Percentiles rank a stretch among this genome's conserved stretches.
Evolutionary conservation across 768 basidiomycete genomes (phyloP).

Genomic region (Phaeotremella skinneri): DNA sequence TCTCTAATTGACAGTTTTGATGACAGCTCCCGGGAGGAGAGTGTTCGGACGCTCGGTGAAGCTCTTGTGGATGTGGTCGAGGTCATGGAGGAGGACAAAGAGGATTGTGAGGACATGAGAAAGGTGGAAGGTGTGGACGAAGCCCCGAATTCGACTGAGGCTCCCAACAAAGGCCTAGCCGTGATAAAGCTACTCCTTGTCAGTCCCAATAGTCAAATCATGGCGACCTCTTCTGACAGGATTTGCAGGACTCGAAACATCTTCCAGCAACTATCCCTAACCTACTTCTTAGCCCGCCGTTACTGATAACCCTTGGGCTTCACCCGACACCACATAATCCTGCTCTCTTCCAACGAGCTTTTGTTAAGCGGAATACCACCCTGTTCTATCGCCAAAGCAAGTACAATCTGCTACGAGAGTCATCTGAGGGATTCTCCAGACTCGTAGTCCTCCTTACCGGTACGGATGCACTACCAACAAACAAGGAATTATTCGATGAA

Average conservation of each 20-base stretch:
- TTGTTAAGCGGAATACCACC: slow-evolving; percentile 41
- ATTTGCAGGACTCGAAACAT: slow-evolving; percentile 16
- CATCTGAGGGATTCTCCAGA: slow-evolving; percentile 96
- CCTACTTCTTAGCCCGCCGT: slow-evolving; percentile 26
- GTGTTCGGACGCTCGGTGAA: slow-evolving; percentile 15
- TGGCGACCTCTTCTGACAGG: not conserved
- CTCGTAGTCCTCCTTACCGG: slow-evolving; percentile 75
- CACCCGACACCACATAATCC: slow-evolving; percentile 34
- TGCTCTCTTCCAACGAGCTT: slow-evolving; percentile 27
- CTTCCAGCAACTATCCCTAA: slow-evolving; percentile 35
- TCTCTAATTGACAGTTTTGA: slow-evolving; percentile 18
- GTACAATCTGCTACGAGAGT: slow-evolving; percentile 94
- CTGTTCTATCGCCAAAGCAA: slow-evolving; percentile 69
- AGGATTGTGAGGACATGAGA: slow-evolving; percentile 23
- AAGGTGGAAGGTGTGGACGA: slow-evolving; percentile 16
- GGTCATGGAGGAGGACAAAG: slow-evolving; percentile 28
- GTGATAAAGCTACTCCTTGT: slow-evolving; percentile 35
- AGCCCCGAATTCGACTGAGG: not conserved
- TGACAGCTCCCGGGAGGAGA: slow-evolving; percentile 14
- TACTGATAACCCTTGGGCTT: slow-evolving; percentile 27
- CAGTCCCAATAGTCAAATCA: slow-evolving; percentile 4
- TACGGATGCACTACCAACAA: slow-evolving; percentile 48
- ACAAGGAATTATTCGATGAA: slow-evolving; percentile 11
- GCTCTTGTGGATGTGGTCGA: slow-evolving; percentile 25
- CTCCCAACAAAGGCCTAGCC: slow-evolving; percentile 21